Percentiles rank a stretch among this genome's conserved stretches.
phyloP scores from a whole-genome alignment of 164 flowering plant genomes.

The Vitis rotundifolia region DNA sequence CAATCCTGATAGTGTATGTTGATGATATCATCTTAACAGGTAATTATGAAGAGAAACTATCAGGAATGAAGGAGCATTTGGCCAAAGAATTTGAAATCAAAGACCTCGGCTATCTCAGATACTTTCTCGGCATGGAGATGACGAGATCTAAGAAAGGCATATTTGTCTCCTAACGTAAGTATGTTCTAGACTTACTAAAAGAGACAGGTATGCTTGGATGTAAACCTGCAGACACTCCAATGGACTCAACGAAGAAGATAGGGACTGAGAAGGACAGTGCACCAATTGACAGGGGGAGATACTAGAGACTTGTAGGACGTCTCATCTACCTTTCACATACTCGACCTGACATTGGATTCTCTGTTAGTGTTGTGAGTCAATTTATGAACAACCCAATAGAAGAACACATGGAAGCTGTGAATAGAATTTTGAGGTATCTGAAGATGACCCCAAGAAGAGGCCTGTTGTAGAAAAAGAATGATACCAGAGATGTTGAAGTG shows the following conservation, averaged over 20 bases:
- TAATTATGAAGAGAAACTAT: not conserved
- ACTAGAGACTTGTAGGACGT: too few relatives aligned
- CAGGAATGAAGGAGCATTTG: not conserved
- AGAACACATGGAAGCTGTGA: too few relatives aligned
- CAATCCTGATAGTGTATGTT: not conserved
- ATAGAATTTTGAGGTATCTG: too few relatives aligned
- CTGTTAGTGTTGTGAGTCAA: not conserved
- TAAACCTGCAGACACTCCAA: not conserved
- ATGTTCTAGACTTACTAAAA: too few relatives aligned
- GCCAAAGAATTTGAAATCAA: not conserved
- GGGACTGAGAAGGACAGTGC: not conserved
- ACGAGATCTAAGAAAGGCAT: too few relatives aligned
- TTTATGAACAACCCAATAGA: not conserved
- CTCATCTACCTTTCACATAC: too few relatives aligned
- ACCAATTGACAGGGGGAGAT: too few relatives aligned
- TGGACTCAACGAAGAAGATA: not conserved
- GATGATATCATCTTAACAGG: not conserved
- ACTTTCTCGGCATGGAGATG: not conserved
- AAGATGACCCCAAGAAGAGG: not conserved
- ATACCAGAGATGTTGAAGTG: not conserved
- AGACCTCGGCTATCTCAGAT: not conserved
- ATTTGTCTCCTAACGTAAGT: too few relatives aligned
- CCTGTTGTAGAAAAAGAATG: not conserved
- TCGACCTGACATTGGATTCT: not conserved
- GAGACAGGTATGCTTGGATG: too few relatives aligned